Conservation (phyloP, 306 rosid genomes). For the Vigna nakashimae region DNA sequence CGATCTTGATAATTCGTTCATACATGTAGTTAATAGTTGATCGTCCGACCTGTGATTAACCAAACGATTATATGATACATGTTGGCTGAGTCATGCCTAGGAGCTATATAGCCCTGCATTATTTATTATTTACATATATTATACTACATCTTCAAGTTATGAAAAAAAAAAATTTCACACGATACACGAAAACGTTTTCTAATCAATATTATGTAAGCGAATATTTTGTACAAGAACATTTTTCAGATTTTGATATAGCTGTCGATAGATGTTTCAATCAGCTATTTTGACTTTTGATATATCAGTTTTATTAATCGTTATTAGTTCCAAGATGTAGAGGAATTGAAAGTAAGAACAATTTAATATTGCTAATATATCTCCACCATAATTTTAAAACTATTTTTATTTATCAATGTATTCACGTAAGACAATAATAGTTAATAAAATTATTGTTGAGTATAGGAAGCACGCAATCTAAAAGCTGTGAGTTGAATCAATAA, state of each 20-base stretch:
- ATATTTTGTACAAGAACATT: not conserved
- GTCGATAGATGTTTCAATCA: not conserved
- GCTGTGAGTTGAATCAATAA: not conserved
- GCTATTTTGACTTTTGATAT: not conserved
- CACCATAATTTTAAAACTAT: not conserved
- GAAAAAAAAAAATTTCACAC: not conserved
- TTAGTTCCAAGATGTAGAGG: not conserved
- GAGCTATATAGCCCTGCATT: too few relatives aligned
- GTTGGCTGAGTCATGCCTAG: too few relatives aligned
- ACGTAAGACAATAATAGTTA: not conserved
- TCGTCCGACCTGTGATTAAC: too few relatives aligned
- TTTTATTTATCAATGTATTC: too few relatives aligned
- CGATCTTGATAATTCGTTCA: too few relatives aligned
- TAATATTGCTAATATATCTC: not conserved
- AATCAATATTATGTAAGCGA: slow-evolving; percentile 18
- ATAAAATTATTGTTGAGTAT: not conserved
- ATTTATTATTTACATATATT: too few relatives aligned
- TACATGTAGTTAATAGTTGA: too few relatives aligned
- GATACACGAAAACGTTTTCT: not conserved
- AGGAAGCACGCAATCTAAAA: not conserved
- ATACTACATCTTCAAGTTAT: too few relatives aligned
- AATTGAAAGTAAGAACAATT: not conserved
- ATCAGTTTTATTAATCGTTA: not conserved
- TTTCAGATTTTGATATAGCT: not conserved
- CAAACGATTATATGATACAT: too few relatives aligned